Evolutionary conservation across 2,329 filamentous ascomycete species (phyloP), one percentile per base, ranked within the genome.

Genomic region (Ramularia endophylla): DNA sequence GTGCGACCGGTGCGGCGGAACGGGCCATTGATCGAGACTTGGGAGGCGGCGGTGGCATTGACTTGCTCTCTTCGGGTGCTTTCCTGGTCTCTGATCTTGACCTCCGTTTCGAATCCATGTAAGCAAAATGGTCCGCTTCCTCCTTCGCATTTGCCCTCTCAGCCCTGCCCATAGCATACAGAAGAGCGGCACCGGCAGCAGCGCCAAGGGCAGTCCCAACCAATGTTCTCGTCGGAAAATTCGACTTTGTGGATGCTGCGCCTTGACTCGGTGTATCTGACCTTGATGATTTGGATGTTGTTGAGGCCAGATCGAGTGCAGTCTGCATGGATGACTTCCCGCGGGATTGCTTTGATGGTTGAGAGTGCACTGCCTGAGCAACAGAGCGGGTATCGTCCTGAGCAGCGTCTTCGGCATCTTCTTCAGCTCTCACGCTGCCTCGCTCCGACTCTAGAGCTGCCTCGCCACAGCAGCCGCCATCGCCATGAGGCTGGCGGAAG

Each of bases 141-240:
- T 68, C 66, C 45, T 60, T 61, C 16, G 65, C 65, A 45, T 67
- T 70, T 38, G 69, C 65, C 37, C 60, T 57, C 49, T 84, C 80
- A 44, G 73, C 72, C 51, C 76, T 80, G 49, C 80, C 73, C 68
- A 87, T 81, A 16, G 79, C 80, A 64, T 92, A 94, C 8, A 85
- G 83, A 29, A 85, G 70, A 8, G 83, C 84, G 27, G 82, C 85
- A 28, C 84, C 85, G 13, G 85, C 85, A 12, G 85, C 86, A 22
- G 84, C 85, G 31, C 86, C 87, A 36, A 94, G 72, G 8, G 94
- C 70, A 6, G 85, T 83, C 6, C 87, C 85, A 33, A 92, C 73
- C 16, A 64, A 28, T 12, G 51, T 46, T 40, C 60, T 58, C 18
- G 39, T 38, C 9, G 51, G 48, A 17, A 56, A 50, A 17, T 47